Base-by-base conservation (phyloP, 139 green algal genomes). In the Chlamydomonas eustigma region DNA sequence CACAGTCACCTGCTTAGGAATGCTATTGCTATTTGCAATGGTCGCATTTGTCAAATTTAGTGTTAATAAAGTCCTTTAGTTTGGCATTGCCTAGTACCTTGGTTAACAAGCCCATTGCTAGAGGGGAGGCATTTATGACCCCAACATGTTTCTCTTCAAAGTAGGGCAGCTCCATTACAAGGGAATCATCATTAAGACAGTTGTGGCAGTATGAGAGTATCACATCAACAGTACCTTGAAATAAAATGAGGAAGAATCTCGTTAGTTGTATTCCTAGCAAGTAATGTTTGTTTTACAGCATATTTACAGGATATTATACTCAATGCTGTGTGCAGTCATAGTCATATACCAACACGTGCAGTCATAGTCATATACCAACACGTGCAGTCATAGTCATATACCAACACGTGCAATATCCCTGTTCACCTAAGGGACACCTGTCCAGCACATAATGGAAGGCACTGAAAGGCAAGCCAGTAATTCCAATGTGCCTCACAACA, bases 151-250 rank as follows among this genome's bases (percentile, higher is more conserved):
- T 87, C 39, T 38, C 28, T 34, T 90, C 34, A 3, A 94, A 77
- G 74, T 94, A 91, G 0, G 84, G 87, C 24, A 95, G 25, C 6
- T 89, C 37, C 0, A 64, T 71, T 31, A 79, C 28, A 58, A 98
- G 85, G 1, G 81, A 81, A 4, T 71, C 75, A 87, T 98, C 95
- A 35, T 91, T 91, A 25, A 98, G 79, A 58, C 71, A 87, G 85
- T 94, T 84, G 84, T 98, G 95, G 87, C 95, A 98, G 85, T 98
- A 98, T 5, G 91, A 95, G 66, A 98, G 83, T 0, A 94, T 76
- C 1, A 89, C 74, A 51, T 98, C 94, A 18, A 98, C 87, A 1
- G 68, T 85, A 1, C 93, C 95, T 64, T 81, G 12, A 28, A 4
- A 22, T 22, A 22, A 58, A 12, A 58, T 22, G 44, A 58, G 44